Conservation (phyloP, 2,329 filamentous ascomycete species). For the Colletotrichum sp. region DNA sequence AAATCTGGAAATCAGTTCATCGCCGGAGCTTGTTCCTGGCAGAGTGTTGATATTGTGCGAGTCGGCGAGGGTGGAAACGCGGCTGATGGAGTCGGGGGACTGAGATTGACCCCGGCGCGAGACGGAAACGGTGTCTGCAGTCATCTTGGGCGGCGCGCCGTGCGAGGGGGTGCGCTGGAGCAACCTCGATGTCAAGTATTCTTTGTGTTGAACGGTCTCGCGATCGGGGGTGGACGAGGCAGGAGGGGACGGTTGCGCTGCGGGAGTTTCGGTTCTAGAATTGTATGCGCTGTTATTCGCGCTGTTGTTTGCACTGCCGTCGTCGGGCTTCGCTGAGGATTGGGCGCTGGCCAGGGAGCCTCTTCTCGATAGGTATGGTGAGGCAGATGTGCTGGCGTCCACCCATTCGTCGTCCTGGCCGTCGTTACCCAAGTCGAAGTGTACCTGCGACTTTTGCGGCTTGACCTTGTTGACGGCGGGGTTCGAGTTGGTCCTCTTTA, state of each 20-base stretch:
- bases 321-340: slow-evolving; percentile 46
- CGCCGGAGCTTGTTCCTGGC: slow-evolving; percentile 18
- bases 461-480: slow-evolving; percentile 51
- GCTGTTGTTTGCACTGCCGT: slow-evolving; percentile 28
- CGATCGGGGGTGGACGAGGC: slow-evolving; percentile 38
- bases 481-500: slow-evolving; percentile 59
- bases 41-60: slow-evolving; percentile 32
- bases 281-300: slow-evolving; percentile 29
- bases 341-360: slow-evolving; percentile 43
- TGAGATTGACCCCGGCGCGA: slow-evolving; percentile 30
- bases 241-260: slow-evolving; percentile 16
- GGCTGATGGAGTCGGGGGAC: slow-evolving; percentile 43
- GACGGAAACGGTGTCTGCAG: slow-evolving; percentile 61
- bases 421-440: slow-evolving; percentile 67
- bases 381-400: slow-evolving; percentile 68
- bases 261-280: slow-evolving; percentile 25
- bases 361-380: slow-evolving; percentile 59
- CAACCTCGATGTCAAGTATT: slow-evolving; percentile 71
- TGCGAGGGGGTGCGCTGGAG: slow-evolving; percentile 69
- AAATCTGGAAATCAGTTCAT: slow-evolving; percentile 62
- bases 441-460: slow-evolving; percentile 56
- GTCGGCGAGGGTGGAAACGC: slow-evolving; percentile 42
- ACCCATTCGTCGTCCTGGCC: slow-evolving; percentile 67
- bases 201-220: slow-evolving; percentile 59
- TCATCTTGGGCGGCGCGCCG: slow-evolving; percentile 69